Conservation (phyloP, 805 yeast genomes). For the Spathaspora boniae region DNA sequence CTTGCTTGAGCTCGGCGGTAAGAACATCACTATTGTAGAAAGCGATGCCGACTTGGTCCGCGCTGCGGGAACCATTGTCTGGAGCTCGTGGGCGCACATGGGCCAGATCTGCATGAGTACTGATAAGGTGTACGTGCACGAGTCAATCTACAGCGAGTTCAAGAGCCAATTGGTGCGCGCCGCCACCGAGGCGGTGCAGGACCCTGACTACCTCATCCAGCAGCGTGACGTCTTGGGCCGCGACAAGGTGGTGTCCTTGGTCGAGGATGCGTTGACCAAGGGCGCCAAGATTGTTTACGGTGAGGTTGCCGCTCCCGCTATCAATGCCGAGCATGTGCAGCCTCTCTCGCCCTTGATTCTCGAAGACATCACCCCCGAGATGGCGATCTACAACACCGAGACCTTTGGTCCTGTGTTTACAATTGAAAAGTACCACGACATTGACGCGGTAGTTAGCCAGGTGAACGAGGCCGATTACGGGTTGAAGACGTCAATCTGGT, state of each 20-base stretch:
- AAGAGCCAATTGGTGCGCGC: constrained; percentile 14
- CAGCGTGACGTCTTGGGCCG: constrained; percentile 30
- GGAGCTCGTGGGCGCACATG: constrained; percentile 39
- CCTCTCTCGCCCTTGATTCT: constrained; percentile 28
- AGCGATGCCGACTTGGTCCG: constrained; percentile 28
- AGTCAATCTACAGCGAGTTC: constrained; percentile 28
- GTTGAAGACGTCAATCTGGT: constrained; percentile 43
- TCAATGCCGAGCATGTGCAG: constrained; percentile 1
- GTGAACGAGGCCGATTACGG: constrained; percentile 33
- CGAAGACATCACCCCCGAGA: constrained; percentile 23
- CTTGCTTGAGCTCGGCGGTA: constrained; percentile 45
- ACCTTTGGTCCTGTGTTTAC: constrained; percentile 44
- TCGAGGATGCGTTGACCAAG: constrained; percentile 33
- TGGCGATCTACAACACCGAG: constrained; percentile 30
- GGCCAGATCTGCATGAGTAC: constrained; percentile 51
- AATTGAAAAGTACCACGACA: constrained; percentile 22
- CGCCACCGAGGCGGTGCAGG: constrained; percentile 13
- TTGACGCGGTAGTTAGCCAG: constrained; percentile 15
- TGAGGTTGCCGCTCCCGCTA: constrained; percentile 3
- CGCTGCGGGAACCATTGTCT: constrained; percentile 26
- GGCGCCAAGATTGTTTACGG: constrained; percentile 36
- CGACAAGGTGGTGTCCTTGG: constrained; percentile 17
- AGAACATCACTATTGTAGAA: constrained; percentile 33
- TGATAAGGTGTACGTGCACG: constrained; percentile 36
- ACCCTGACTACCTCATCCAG: constrained; percentile 18